A percentile compares a stretch with the other conserved stretches of the same genome.
Evolutionary conservation across 2,329 filamentous ascomycete genomes (phyloP).

Genomic region (Penicillium corylophilum): DNA sequence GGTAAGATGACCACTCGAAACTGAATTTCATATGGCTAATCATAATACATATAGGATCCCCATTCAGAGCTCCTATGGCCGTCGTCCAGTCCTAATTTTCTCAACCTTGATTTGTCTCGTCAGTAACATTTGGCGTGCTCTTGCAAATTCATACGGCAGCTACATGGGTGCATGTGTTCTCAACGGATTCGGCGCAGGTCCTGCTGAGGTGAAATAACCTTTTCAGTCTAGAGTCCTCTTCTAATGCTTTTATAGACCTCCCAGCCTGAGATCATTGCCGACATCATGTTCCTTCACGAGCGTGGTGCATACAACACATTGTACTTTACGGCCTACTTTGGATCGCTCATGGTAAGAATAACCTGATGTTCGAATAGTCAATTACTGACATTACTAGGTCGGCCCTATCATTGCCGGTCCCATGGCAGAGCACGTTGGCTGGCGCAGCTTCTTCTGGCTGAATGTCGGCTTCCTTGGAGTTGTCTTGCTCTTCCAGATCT

Average conservation of each 20-base stretch:
- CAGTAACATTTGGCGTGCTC: constrained; percentile 59
- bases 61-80: constrained; percentile 55
- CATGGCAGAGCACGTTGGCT: constrained; percentile 60
- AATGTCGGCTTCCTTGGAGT: constrained; percentile 57
- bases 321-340: constrained; percentile 64
- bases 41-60: constrained; percentile 48
- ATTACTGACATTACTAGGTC: constrained; percentile 35
- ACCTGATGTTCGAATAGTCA: constrained; percentile 8
- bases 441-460: constrained; percentile 66
- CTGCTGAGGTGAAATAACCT: constrained; percentile 50
- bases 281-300: constrained; percentile 65
- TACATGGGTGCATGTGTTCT: constrained; percentile 65
- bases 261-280: constrained; percentile 63
- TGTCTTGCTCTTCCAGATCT: constrained; percentile 53
- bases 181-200: constrained; percentile 63
- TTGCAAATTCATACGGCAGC: constrained; percentile 56
- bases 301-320: constrained; percentile 62
- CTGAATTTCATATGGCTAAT: background rate
- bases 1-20: constrained; percentile 35
- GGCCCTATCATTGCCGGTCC: constrained; percentile 59
- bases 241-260: constrained; percentile 42
- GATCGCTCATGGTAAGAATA: constrained; percentile 55
- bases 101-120: constrained; percentile 55
- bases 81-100: constrained; percentile 54
- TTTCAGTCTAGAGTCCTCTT: background rate